Conservation (phyloP, 768 basidiomycete genomes). For the Lenzites betulinus region DNA sequence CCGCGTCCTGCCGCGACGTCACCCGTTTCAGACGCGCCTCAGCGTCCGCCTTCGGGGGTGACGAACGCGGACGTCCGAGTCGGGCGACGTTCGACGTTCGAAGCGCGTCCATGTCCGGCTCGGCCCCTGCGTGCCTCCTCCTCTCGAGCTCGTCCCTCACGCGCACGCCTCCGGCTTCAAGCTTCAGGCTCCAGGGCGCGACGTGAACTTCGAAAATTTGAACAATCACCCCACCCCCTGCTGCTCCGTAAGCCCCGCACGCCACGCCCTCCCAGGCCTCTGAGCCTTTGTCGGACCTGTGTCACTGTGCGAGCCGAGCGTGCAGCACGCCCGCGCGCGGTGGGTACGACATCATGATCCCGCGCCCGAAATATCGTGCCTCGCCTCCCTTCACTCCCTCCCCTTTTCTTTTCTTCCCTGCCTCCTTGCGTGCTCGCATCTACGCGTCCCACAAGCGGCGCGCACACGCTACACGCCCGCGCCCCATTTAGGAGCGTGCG, state of each 20-base stretch:
- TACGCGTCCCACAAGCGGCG: background rate
- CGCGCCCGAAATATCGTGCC: constrained; percentile 11
- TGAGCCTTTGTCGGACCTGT: too few relatives aligned
- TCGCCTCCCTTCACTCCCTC: too few relatives aligned
- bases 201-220: too few relatives aligned
- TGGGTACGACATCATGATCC: constrained; percentile 10
- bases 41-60: too few relatives aligned
- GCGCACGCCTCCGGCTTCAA: too few relatives aligned
- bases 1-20: background rate
- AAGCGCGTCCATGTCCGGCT: background rate
- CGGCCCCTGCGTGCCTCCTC: background rate
- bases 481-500: constrained; percentile 1
- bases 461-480: background rate
- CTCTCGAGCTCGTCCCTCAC: background rate
- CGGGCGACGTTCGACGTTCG: background rate
- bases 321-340: background rate
- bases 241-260: background rate
- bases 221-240: too few relatives aligned
- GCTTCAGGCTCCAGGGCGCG: too few relatives aligned
- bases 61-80: background rate
- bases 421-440: background rate
- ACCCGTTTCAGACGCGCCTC: background rate
- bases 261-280: background rate
- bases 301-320: too few relatives aligned
- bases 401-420: too few relatives aligned